Conservation (phyloP, 2,329 filamentous ascomycete species). For the Anthostomella pinea region DNA sequence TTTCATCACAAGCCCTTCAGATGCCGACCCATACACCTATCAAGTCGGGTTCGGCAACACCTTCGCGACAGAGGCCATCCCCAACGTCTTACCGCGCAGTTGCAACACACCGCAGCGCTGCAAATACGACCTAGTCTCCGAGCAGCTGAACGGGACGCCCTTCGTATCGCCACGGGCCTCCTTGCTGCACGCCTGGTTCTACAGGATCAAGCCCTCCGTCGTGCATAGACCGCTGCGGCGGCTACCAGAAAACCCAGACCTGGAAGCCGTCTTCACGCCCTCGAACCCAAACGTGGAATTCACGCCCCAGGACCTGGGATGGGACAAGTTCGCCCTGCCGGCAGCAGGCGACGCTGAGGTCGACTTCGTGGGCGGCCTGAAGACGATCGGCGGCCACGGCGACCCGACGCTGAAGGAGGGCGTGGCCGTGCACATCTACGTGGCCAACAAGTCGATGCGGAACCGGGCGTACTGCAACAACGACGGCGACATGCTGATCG, state of each 20-base stretch:
- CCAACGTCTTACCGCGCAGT: conserved; percentile 44
- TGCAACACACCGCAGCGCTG: conserved; percentile 45
- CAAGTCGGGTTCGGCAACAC: conserved; percentile 54
- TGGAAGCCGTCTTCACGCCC: conserved; percentile 44
- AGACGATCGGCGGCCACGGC: conserved; percentile 47
- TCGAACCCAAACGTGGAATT: conserved; percentile 45
- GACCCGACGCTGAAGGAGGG: conserved; percentile 48
- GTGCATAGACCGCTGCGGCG: conserved; percentile 20
- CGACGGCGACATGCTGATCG: conserved; percentile 65
- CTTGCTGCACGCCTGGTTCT: conserved; percentile 35
- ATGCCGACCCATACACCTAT: conserved; percentile 47
- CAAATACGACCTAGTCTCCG: conserved; percentile 41
- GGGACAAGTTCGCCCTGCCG: conserved; percentile 41
- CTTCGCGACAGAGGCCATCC: conserved; percentile 44
- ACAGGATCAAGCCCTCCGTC: conserved; percentile 33
- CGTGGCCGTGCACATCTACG: conserved; percentile 48
- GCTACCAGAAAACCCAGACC: conserved; percentile 31
- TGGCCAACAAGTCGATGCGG: conserved; percentile 45
- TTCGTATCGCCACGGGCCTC: conserved; percentile 31
- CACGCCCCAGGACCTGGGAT: conserved; percentile 45
- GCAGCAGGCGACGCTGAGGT: conserved; percentile 21
- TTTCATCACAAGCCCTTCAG: conserved; percentile 1
- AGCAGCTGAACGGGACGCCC: conserved; percentile 45
- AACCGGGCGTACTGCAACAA: conserved; percentile 50
- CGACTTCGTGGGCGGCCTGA: conserved; percentile 44